Conservation (phyloP, 1,284 basidiomycete species). For the Trametes versicolor region DNA sequence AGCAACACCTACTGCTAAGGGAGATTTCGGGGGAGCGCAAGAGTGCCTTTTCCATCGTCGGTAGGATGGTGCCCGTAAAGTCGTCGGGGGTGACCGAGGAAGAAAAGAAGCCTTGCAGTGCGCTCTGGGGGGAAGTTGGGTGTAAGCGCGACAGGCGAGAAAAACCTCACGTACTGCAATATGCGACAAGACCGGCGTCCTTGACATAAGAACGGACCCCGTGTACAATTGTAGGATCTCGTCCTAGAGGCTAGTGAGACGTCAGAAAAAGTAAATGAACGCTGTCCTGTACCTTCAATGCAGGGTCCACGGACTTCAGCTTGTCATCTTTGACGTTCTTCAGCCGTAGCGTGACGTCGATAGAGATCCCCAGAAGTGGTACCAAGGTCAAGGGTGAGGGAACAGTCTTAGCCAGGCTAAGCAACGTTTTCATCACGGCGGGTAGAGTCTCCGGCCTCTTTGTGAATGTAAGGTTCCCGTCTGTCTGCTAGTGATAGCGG, state of each 20-base stretch:
- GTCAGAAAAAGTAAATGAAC: too few relatives aligned
- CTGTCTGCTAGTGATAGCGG: too few relatives aligned
- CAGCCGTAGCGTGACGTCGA: conserved; percentile 70
- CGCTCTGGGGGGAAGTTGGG: conserved; percentile 49
- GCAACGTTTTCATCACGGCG: conserved; percentile 57
- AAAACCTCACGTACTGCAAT: conserved; percentile 53
- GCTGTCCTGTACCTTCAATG: conserved; percentile 52
- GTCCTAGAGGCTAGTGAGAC: conserved; percentile 45
- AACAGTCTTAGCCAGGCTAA: conserved; percentile 59
- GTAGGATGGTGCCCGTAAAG: conserved; percentile 61
- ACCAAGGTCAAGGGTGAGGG: conserved; percentile 58
- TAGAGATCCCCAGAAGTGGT: conserved; percentile 65
- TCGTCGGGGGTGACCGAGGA: conserved; percentile 61
- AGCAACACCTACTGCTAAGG: conserved; percentile 58
- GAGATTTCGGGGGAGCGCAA: conserved; percentile 80
- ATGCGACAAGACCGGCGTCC: conserved; percentile 59
- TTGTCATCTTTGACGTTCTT: conserved; percentile 61
- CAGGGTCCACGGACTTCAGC: conserved; percentile 49
- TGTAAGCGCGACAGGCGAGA: neutral
- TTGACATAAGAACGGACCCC: conserved; percentile 65
- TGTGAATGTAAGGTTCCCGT: conserved; percentile 6
- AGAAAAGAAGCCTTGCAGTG: conserved; percentile 70
- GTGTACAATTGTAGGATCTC: conserved; percentile 64
- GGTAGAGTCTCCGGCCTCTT: conserved; percentile 60
- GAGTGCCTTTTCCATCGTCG: conserved; percentile 77